These are phyloP conservation scores for Corchorus capsularis DNA, from an alignment of 345 rosid species.

Conservation along the genomic window DNA sequence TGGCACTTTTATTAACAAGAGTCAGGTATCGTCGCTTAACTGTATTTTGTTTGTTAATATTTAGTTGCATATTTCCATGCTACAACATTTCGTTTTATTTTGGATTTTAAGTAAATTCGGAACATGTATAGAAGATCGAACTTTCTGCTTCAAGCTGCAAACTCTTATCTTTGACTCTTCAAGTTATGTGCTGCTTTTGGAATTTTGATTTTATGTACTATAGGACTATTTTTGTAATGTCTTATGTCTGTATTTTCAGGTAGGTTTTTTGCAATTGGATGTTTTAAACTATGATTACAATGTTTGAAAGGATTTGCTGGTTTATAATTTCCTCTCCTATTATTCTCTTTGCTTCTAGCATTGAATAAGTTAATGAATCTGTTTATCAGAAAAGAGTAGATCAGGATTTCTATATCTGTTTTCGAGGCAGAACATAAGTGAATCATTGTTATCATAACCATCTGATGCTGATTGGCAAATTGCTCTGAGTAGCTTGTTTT, in stretches of 20 bases:
- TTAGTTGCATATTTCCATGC: neutral
- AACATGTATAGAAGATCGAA: neutral
- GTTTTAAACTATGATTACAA: neutral
- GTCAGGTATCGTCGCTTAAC: slow-evolving; percentile 48
- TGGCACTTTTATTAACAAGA: slow-evolving; percentile 78
- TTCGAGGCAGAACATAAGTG: neutral
- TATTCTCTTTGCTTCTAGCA: neutral
- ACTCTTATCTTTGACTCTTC: neutral
- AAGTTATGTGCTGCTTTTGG: neutral
- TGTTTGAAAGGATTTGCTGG: neutral
- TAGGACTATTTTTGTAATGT: neutral
- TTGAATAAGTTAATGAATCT: neutral
- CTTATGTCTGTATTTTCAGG: neutral
- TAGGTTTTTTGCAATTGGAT: neutral
- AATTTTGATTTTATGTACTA: neutral
- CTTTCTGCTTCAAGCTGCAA: neutral
- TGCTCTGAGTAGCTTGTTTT: neutral
- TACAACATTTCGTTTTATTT: neutral
- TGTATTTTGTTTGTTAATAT: neutral
- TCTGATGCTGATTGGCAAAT: neutral
- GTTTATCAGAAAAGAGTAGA: neutral
- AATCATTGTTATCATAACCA: neutral
- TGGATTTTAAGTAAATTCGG: neutral
- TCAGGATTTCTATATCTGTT: neutral
- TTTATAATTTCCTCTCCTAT: neutral